Evolutionary conservation across 495 filamentous ascomycete genomes (phyloP).

Genomic region (Amphirosellinia nigrospora): DNA sequence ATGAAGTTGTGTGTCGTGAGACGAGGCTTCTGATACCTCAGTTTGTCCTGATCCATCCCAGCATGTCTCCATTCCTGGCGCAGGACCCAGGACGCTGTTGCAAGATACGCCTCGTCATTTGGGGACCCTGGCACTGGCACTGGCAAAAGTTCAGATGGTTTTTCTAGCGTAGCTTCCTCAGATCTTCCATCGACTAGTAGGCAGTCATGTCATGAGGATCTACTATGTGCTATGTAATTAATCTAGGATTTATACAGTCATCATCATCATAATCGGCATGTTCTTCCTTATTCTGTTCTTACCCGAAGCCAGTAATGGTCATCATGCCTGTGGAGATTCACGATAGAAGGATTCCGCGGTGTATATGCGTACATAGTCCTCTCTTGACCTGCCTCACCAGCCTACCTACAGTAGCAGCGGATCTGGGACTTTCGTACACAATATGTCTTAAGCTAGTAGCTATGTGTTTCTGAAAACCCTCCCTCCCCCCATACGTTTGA

Average conservation of each 20-base stretch:
- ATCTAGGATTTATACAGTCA: conserved; percentile 12
- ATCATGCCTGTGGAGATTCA: conserved; percentile 6
- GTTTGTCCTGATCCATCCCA: neutral
- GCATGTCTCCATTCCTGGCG: neutral
- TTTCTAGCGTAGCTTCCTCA: neutral
- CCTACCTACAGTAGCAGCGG: neutral
- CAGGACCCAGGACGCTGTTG: conserved; percentile 2
- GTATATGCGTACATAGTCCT: neutral
- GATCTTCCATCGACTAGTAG: neutral
- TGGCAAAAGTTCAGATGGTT: neutral
- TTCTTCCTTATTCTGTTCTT: neutral
- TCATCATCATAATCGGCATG: conserved; percentile 3
- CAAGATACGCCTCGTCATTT: conserved; percentile 16
- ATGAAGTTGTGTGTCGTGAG: conserved; percentile 9
- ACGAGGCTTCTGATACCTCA: conserved; percentile 14
- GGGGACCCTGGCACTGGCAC: neutral
- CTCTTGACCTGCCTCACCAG: neutral
- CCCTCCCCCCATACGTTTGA: neutral
- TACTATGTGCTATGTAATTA: neutral
- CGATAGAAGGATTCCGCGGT: conserved; percentile 5
- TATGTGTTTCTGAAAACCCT: neutral
- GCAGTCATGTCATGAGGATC: conserved; percentile 17
- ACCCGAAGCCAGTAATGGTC: conserved; percentile 17
- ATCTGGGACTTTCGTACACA: neutral
- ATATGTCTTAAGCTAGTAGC: neutral